Conservation (phyloP, 2,329 filamentous ascomycete species). For the Fusarium fracticaudum region DNA sequence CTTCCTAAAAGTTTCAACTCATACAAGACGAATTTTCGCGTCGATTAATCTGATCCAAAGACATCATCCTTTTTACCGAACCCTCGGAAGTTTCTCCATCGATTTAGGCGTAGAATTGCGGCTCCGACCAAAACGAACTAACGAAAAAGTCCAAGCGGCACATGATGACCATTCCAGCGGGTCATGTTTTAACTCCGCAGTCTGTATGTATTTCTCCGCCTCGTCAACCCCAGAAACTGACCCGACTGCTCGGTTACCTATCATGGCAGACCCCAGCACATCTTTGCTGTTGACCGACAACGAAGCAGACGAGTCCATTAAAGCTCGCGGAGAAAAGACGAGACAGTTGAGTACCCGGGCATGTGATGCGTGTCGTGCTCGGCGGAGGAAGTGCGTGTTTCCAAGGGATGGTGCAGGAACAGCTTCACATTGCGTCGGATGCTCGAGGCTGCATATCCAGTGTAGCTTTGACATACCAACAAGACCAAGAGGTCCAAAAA, state of each 20-base stretch:
- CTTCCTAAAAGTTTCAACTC: no score
- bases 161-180: background rate
- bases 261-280: background rate
- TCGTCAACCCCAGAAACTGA: background rate
- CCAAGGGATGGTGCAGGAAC: background rate
- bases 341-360: background rate
- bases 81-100: background rate
- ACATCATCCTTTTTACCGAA: background rate
- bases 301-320: background rate
- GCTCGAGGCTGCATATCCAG: background rate
- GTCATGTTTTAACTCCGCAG: background rate
- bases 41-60: background rate
- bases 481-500: background rate
- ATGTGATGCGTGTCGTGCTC: constrained; percentile 5
- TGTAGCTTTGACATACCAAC: constrained; percentile 2
- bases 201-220: constrained; percentile 1
- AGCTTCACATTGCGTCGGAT: background rate
- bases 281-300: background rate
- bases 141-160: background rate
- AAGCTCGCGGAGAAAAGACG: background rate
- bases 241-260: background rate
- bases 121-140: background rate
- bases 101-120: background rate
- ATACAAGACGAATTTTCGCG: accelerated
- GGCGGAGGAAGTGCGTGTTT: constrained; percentile 2